Evolutionary conservation across 768 basidiomycete genomes (phyloP).

Genomic region (Hebeloma cylindrosporum): DNA sequence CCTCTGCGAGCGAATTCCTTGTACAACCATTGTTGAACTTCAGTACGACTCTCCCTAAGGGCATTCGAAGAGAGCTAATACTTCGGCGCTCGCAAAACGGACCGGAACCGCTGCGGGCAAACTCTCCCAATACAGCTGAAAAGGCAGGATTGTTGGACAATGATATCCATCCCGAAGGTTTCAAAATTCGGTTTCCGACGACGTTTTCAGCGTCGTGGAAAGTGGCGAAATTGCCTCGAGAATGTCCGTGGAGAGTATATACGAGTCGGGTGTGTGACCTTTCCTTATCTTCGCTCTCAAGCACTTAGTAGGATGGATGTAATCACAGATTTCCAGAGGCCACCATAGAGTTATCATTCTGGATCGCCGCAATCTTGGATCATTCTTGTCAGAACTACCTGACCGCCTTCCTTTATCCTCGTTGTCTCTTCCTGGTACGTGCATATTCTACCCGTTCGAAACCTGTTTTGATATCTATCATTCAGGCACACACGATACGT

Average conservation of each 20-base stretch:
- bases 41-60: constrained; percentile 21
- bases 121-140: constrained; percentile 1
- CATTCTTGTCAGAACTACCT: constrained; percentile 61
- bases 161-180: constrained; percentile 24
- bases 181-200: constrained; percentile 31
- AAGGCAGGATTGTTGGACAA: constrained; percentile 1
- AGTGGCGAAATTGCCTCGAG: constrained; percentile 37
- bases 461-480: constrained; percentile 4
- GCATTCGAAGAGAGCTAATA: constrained; percentile 17
- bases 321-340: constrained; percentile 43
- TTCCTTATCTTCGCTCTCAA: neutral
- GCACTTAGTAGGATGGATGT: neutral
- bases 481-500: constrained; percentile 79
- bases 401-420: constrained; percentile 69
- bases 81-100: constrained; percentile 9
- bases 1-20: constrained; percentile 10
- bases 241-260: constrained; percentile 61
- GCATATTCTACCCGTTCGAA: constrained; percentile 1
- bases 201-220: constrained; percentile 45
- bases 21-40: constrained; percentile 18
- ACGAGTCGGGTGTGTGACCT: constrained; percentile 45
- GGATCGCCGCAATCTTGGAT: constrained; percentile 54
- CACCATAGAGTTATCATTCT: constrained; percentile 55
- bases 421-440: constrained; percentile 73
- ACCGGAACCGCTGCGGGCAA: neutral